phyloP scores from a whole-genome alignment of 768 basidiomycete genomes.

The Lepiota subincarnata region DNA sequence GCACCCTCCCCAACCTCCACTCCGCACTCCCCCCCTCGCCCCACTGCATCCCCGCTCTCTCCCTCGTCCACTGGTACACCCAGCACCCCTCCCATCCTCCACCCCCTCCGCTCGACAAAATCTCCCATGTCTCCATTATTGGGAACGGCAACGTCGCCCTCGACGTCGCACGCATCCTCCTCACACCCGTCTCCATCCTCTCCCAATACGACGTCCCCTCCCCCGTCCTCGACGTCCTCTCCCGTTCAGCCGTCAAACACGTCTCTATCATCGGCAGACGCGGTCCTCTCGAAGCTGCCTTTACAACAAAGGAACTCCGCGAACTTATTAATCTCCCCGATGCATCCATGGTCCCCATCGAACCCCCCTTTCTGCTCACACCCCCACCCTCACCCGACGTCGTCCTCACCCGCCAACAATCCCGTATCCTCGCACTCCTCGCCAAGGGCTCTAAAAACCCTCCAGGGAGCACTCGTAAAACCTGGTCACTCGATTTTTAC shows the following conservation, averaged over 20 bases:
- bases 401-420: conserved; percentile 55
- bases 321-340: conserved; percentile 72
- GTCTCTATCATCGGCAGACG: conserved; percentile 84
- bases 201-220: conserved; percentile 74
- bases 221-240: conserved; percentile 65
- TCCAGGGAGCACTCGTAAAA: conserved; percentile 49
- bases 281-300: conserved; percentile 85
- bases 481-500: conserved; percentile 84
- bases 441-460: conserved; percentile 54
- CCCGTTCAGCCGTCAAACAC: conserved; percentile 58
- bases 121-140: conserved; percentile 75
- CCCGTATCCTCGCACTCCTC: conserved; percentile 62
- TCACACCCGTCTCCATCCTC: conserved; percentile 63
- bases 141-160: conserved; percentile 96
- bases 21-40: conserved; percentile 43
- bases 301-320: conserved; percentile 89
- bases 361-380: conserved; percentile 37
- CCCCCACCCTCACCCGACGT: conserved; percentile 18
- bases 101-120: conserved; percentile 55
- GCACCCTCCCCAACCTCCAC: conserved; percentile 61
- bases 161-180: conserved; percentile 86
- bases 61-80: conserved; percentile 95
- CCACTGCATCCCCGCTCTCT: conserved; percentile 68
- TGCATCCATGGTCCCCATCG: conserved; percentile 63
- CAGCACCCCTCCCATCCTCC: conserved; percentile 70